These are phyloP conservation scores for Didymella pomorum DNA, from an alignment of 2,329 filamentous ascomycete genomes.

Conservation along the genomic window DNA sequence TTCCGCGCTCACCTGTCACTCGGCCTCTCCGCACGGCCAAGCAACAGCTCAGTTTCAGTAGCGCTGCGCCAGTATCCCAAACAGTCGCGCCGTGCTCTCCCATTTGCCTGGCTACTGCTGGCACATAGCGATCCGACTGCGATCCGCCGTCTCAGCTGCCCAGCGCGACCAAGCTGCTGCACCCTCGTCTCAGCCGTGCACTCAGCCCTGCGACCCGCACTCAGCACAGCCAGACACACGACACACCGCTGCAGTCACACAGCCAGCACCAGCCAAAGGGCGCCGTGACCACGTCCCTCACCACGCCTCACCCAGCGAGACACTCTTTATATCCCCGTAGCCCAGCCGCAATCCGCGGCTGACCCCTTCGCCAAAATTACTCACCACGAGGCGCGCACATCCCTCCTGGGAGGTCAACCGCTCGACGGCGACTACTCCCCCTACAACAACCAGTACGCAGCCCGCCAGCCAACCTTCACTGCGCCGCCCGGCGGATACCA, in stretches of 20 bases:
- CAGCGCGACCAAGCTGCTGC: conserved; percentile 31
- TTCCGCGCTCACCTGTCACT: background rate
- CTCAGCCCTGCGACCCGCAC: conserved; percentile 29
- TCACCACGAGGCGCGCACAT: conserved; percentile 64
- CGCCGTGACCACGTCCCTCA: conserved; percentile 18
- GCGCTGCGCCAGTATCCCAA: conserved; percentile 7
- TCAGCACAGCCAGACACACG: conserved; percentile 13
- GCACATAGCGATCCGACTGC: background rate
- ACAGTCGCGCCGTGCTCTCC: conserved; percentile 7
- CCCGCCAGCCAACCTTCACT: conserved; percentile 50
- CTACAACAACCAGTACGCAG: conserved; percentile 38
- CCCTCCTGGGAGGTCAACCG: conserved; percentile 66
- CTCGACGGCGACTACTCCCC: conserved; percentile 60
- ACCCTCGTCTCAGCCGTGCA: conserved; percentile 43
- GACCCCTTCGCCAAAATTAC: conserved; percentile 59
- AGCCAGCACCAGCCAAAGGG: background rate
- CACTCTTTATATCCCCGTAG: conserved; percentile 28
- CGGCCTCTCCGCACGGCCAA: conserved; percentile 38
- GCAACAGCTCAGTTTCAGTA: conserved; percentile 19
- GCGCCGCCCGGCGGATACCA: conserved; percentile 60
- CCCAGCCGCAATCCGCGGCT: conserved; percentile 49
- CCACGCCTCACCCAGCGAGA: conserved; percentile 23
- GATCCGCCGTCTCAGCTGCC: conserved; percentile 32
- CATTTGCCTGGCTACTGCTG: background rate
- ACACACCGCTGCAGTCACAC: conserved; percentile 7